Evolutionary conservation across 2,329 filamentous ascomycete genomes (phyloP), one percentile per base, ranked within the genome.

Genomic region (Trichoderma atroviride): DNA sequence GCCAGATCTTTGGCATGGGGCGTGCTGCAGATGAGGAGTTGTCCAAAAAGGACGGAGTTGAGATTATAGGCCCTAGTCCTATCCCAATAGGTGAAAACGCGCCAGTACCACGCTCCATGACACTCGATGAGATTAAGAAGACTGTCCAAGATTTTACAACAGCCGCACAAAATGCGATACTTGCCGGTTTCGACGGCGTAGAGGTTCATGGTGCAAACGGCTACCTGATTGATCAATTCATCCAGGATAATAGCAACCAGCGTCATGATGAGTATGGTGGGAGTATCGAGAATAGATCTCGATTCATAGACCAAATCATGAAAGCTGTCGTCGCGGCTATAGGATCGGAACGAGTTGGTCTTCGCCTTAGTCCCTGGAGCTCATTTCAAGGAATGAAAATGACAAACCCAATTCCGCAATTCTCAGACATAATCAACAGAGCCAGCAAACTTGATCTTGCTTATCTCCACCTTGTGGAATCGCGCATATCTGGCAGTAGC

Each of bases 161-260:
- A 0, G 85, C 86, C 0, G 83, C 85, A 1, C 83, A 83, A 70
- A 83, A 87, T 9, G 85, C 91, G 0, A 76, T 92, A 2, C 77
- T 87, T 19, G 84, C 85, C 19, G 92, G 92, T 0, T 90, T 90
- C 53, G 92, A 95, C 75, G 89, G 88, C 10, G 88, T 93, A 68
- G 91, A 93, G 73, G 78, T 83, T 4, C 82, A 85, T 19, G 83
- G 77, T 3, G 86, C 86, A 3, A 87, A 89, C 71, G 87, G 88
- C 0, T 91, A 90, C 71, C 80, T 92, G 0, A 79, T 89, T 31
- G 87, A 89, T 68, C 87, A 90, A 69, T 92, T 91, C 77, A 81
- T 86, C 0, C 85, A 82, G 27, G 81, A 83, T 13, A 81, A 81
- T 2, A 80, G 81, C 67, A 88, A 88, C 72, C 77, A 80, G 56